Conservation (phyloP, 23 red algal species). For the Chondrus crispus region DNA sequence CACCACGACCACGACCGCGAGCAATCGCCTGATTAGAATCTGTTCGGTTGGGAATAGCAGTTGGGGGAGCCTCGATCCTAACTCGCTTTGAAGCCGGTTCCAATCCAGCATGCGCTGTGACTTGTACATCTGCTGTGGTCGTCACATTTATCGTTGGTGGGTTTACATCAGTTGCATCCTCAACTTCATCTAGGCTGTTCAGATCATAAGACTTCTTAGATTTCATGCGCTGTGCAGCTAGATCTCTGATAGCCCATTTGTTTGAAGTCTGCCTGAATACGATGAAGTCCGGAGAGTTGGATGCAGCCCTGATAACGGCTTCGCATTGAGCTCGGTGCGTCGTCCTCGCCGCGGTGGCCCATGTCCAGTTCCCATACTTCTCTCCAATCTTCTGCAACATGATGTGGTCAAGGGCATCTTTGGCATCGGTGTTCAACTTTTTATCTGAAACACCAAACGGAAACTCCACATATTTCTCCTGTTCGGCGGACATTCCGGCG, state of each 20-base stretch:
- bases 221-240: constrained; percentile 6
- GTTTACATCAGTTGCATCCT: no score
- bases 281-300: neutral
- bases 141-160: no score
- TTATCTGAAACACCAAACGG: neutral
- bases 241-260: neutral
- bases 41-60: no score
- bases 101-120: no score
- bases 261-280: neutral
- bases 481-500: neutral
- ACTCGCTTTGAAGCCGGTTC: no score
- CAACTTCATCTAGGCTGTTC: no score
- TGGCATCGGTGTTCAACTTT: neutral
- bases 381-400: neutral
- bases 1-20: no score
- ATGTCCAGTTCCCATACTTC: neutral
- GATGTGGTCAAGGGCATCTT: neutral
- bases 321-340: neutral
- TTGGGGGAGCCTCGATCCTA: no score
- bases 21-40: no score
- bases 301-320: neutral
- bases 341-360: neutral
- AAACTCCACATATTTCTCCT: constrained; percentile 2
- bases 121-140: no score
- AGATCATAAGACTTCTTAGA: no score